Evolutionary conservation across 352 stramenopile genomes (phyloP).

Genomic region (Phytopythium helicoides): DNA sequence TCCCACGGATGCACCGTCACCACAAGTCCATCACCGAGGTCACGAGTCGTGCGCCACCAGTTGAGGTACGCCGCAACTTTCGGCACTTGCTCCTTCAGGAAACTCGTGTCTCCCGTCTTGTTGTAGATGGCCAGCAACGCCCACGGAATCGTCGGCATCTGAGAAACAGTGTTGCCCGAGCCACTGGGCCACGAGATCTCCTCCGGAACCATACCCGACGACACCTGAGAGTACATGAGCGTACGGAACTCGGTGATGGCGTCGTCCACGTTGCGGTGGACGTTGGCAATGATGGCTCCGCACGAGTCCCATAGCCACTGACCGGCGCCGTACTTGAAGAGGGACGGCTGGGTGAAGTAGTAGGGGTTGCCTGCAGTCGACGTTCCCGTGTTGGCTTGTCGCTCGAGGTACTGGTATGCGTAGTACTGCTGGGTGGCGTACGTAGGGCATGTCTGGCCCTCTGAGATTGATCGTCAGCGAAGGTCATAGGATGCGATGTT

Average conservation of each 20-base stretch:
- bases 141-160: constrained; percentile 20
- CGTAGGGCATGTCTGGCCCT: constrained; percentile 15
- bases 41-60: constrained; percentile 17
- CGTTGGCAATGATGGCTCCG: constrained; percentile 17
- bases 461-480: neutral
- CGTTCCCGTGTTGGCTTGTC: constrained; percentile 15
- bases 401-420: constrained; percentile 15
- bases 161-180: constrained; percentile 14
- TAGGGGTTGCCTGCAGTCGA: constrained; percentile 12
- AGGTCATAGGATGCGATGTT: neutral
- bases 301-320: constrained; percentile 19
- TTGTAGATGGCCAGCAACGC: constrained; percentile 18
- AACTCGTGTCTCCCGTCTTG: constrained; percentile 13
- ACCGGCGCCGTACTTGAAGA: constrained; percentile 18
- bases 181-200: constrained; percentile 16
- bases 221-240: constrained; percentile 16
- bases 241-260: constrained; percentile 15
- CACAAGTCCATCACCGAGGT: constrained; percentile 13
- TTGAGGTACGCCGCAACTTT: constrained; percentile 17
- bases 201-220: constrained; percentile 16
- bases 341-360: constrained; percentile 19
- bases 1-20: constrained; percentile 18
- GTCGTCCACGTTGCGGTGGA: constrained; percentile 17
- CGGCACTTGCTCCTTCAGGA: constrained; percentile 15
- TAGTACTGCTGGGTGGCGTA: constrained; percentile 18